These are phyloP conservation scores for Aureobasidium vineae DNA, from an alignment of 2,329 filamentous ascomycete genomes.

Conservation along the genomic window DNA sequence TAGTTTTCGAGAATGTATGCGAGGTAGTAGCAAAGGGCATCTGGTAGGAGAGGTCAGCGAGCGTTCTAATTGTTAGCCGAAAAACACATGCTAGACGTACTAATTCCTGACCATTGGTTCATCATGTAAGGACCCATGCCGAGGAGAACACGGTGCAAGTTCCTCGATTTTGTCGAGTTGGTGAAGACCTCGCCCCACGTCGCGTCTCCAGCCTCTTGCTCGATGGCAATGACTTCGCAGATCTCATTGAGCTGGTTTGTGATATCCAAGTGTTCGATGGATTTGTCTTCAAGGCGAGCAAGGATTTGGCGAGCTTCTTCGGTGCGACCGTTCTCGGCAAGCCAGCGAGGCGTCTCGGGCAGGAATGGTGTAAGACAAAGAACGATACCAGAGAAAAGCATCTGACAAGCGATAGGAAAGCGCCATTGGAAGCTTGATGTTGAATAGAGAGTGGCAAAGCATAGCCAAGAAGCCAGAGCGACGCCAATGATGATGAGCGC, in stretches of 20 bases:
- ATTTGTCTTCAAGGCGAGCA: conserved; percentile 52
- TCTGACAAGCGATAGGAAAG: conserved; percentile 56
- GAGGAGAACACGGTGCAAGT: conserved; percentile 36
- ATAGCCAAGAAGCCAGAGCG: conserved; percentile 41
- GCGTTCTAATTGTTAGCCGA: not conserved
- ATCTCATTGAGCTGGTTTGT: conserved; percentile 34
- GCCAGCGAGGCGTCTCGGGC: conserved; percentile 46
- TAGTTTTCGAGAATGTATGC: conserved; percentile 50
- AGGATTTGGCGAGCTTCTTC: conserved; percentile 52
- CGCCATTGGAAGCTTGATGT: conserved; percentile 52
- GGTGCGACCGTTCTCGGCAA: conserved; percentile 47
- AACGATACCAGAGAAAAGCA: conserved; percentile 53
- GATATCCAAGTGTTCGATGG: conserved; percentile 42
- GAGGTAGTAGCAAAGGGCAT: conserved; percentile 47
- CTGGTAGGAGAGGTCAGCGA: conserved; percentile 36
- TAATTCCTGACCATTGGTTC: conserved; percentile 32
- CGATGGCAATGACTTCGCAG: conserved; percentile 37
- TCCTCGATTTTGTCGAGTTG: conserved; percentile 37
- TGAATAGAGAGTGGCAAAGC: conserved; percentile 50
- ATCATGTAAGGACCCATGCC: conserved; percentile 38
- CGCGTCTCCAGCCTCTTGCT: conserved; percentile 39
- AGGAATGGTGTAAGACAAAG: conserved; percentile 46
- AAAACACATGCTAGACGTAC: not conserved
- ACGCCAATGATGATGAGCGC: conserved; percentile 39
- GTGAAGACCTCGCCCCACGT: conserved; percentile 40